Conservation (phyloP, 805 yeast genomes). For the Cyberlindnera maclurae region DNA sequence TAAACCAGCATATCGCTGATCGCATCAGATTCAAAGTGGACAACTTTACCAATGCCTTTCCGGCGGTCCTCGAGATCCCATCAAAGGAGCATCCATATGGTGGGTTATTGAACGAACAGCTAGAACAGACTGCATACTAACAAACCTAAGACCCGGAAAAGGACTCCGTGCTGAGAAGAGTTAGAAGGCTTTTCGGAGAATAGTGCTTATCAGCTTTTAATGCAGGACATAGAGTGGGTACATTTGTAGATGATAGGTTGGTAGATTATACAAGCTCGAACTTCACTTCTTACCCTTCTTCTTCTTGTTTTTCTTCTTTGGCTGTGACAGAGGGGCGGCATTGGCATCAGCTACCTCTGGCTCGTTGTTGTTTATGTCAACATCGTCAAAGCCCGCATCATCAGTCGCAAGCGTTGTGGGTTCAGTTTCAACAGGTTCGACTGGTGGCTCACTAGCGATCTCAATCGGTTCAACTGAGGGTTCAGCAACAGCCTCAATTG, state of each 20-base stretch:
- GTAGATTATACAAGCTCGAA: background rate
- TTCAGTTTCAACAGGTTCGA: background rate
- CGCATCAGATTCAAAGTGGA: slow-evolving; percentile 79
- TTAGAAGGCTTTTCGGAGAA: slow-evolving; percentile 92
- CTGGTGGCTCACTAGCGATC: background rate
- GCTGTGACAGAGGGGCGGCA: slow-evolving; percentile 2
- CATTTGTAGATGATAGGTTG: background rate
- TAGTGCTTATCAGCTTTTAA: slow-evolving; percentile 20
- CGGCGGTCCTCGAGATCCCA: slow-evolving; percentile 94
- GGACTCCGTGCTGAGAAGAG: slow-evolving; percentile 91
- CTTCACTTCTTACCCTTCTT: slow-evolving; percentile 28
- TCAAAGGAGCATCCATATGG: slow-evolving; percentile 94
- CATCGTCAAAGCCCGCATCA: slow-evolving; percentile 8
- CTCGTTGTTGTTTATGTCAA: slow-evolving; percentile 9
- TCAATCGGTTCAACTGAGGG: background rate
- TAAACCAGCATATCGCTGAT: slow-evolving; percentile 94
- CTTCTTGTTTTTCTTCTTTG: slow-evolving; percentile 30
- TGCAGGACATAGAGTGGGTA: slow-evolving; percentile 17
- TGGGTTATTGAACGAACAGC: background rate
- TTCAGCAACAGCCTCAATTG: slow-evolving; percentile 1
- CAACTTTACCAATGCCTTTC: slow-evolving; percentile 82
- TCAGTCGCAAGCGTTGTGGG: slow-evolving; percentile 2
- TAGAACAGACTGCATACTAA: background rate
- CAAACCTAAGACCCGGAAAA: slow-evolving; percentile 67
- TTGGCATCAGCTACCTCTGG: slow-evolving; percentile 2